Evolutionary conservation across 148 eudicot genomes (phyloP).

Genomic region (Agrostemma githago): DNA sequence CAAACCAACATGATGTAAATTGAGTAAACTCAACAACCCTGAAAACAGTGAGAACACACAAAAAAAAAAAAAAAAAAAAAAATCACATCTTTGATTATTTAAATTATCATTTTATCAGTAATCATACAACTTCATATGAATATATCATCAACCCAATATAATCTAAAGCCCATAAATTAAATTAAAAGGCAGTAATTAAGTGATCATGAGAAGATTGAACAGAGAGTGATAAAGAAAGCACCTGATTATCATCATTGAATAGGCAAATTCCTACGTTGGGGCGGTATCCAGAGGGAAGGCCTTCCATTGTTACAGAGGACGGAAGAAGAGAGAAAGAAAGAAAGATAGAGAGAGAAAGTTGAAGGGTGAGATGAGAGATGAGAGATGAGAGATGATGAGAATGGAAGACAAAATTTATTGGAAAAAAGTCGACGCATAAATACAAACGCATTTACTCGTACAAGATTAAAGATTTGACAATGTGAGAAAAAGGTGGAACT

Average conservation of each 20-base stretch:
- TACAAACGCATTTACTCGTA: background rate
- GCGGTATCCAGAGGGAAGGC: slow-evolving; percentile 87
- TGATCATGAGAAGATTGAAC: no score
- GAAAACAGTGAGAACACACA: background rate
- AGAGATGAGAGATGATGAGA: slow-evolving; percentile 12
- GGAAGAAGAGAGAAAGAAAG: background rate
- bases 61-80: no score
- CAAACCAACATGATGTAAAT: background rate
- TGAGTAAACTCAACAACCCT: background rate
- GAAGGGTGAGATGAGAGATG: slow-evolving; percentile 23
- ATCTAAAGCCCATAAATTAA: no score
- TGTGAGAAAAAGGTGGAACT: slow-evolving; percentile 12
- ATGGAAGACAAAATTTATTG: no score
- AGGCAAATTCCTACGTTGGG: slow-evolving; percentile 97
- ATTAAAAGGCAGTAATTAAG: no score
- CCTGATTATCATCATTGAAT: slow-evolving; percentile 73
- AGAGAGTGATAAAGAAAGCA: slow-evolving; percentile 15
- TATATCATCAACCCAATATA: no score
- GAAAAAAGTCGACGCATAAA: background rate
- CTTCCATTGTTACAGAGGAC: slow-evolving; percentile 46
- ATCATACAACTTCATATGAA: no score
- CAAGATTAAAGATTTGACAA: slow-evolving; percentile 2
- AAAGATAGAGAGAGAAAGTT: slow-evolving; percentile 7
- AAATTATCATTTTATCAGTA: no score
- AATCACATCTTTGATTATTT: background rate